Percentiles rank a stretch among this genome's conserved stretches.
Evolutionary conservation across 2,329 filamentous ascomycete genomes (phyloP).

Genomic region (Aotearoamyces nothofagi): DNA sequence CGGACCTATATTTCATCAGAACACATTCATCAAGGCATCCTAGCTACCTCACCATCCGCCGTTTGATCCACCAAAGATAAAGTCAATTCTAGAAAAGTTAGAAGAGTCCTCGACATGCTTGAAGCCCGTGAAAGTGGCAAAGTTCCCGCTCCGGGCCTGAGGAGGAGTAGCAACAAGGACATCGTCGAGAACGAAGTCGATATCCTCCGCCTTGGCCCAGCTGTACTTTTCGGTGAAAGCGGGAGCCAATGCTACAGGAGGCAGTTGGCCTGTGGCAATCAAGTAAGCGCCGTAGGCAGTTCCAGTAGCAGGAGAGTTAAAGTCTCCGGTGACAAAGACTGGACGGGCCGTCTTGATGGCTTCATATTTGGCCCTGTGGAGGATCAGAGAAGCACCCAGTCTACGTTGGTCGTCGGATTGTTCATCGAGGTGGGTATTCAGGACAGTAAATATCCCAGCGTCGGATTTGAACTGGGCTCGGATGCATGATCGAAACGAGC

Average conservation of each 20-base stretch:
- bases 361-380: slow-evolving; percentile 1
- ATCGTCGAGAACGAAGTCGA: no score
- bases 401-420: neutral
- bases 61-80: neutral
- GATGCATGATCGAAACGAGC: neutral
- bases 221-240: no score
- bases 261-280: no score
- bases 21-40: no score
- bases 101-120: neutral
- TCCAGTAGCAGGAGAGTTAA: neutral
- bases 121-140: neutral
- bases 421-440: neutral
- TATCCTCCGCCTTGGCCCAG: neutral
- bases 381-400: neutral
- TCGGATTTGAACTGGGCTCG: slow-evolving; percentile 1
- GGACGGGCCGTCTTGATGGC: no score
- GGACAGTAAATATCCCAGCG: neutral
- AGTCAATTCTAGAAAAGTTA: neutral
- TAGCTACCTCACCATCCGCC: neutral
- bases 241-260: no score
- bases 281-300: no score
- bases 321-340: neutral
- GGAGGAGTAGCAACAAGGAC: no score
- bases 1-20: no score
- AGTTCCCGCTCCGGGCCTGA: neutral